Evolutionary conservation across 768 basidiomycete genomes (phyloP).

Genomic region (Cyclocybe cylindracea): DNA sequence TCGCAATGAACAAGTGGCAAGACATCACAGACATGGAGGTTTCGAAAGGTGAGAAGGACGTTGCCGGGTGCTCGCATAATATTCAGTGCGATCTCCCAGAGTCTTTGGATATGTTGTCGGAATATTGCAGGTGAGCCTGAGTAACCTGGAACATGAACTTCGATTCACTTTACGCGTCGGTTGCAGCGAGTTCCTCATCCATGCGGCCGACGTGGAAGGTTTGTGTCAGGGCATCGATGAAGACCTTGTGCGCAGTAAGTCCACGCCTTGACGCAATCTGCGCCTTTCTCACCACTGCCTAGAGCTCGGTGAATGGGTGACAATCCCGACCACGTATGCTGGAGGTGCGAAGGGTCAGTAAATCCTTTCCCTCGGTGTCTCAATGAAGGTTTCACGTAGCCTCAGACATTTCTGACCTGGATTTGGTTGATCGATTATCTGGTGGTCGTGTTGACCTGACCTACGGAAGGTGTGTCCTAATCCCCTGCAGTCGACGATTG

Average conservation of each 20-base stretch:
- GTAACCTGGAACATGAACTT: background rate
- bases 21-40: constrained; percentile 94
- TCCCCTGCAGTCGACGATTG: background rate
- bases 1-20: constrained; percentile 99
- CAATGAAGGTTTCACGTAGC: background rate
- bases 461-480: constrained; percentile 66
- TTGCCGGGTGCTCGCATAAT: background rate
- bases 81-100: constrained; percentile 43
- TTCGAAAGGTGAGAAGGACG: constrained; percentile 56
- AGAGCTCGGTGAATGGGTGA: constrained; percentile 92
- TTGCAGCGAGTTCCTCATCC: constrained; percentile 86
- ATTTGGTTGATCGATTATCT: constrained; percentile 78
- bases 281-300: constrained; percentile 11
- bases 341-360: constrained; percentile 88
- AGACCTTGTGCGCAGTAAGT: constrained; percentile 76
- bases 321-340: constrained; percentile 93
- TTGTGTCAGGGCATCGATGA: constrained; percentile 96
- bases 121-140: constrained; percentile 71
- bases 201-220: constrained; percentile 99
- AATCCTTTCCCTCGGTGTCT: background rate
- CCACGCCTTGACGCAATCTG: background rate
- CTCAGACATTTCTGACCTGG: constrained; percentile 78
- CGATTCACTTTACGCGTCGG: constrained; percentile 5
- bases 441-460: constrained; percentile 85
- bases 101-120: constrained; percentile 71